Evolutionary conservation across 352 stramenopile species (phyloP), one percentile per base, ranked within the genome.

Genomic region (Peronosclerospora sorghi): DNA sequence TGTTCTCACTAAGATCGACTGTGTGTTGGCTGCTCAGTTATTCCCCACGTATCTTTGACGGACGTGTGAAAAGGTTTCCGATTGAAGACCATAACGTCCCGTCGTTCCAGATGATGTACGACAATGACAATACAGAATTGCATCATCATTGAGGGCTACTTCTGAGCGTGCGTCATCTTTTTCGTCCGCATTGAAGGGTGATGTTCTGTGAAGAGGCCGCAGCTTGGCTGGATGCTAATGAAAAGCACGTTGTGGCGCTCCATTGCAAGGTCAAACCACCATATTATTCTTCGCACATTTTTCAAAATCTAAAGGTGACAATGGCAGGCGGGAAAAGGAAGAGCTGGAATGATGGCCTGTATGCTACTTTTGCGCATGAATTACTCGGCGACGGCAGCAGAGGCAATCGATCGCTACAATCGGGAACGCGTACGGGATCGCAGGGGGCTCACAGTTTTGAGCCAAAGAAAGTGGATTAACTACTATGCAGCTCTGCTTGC

Each of bases 11-110:
- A 12, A 23, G 34, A 23, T 2, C 5, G 12, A 6, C 8, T 46
- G 8, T 20, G 36, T 26, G 8, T 20, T 42, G 3, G 30, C 12
- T 27, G 15, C 20, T 8, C 38, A 83, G 73, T 20, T 87, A 87
- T 35, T 58, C 74, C 0, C 20, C 66, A 12, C 56, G 17, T 17
- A 64, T 73, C 15, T 87, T 87, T 50, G 57, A 62, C 0, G 55
- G 41, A 12, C 68, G 63, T 5, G 60, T 57, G 21, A 71, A 73
- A 56, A 59, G 54, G 28, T 83, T 74, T 29, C 70, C 75, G 8
- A 73, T 85, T 44, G 71, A 87, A 54, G 75, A 87, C 41, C 75
- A 87, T 45, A 82, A 85, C 34, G 61, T 87, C 2, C 75, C 75
- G 7, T 70, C 65, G 5, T 65, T 85, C 19, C 62, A 85, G 35